A percentile compares a stretch with the other conserved stretches of the same genome.
Conservation (phyloP, 305 asterid species). For the Ilex paraguariensis region DNA sequence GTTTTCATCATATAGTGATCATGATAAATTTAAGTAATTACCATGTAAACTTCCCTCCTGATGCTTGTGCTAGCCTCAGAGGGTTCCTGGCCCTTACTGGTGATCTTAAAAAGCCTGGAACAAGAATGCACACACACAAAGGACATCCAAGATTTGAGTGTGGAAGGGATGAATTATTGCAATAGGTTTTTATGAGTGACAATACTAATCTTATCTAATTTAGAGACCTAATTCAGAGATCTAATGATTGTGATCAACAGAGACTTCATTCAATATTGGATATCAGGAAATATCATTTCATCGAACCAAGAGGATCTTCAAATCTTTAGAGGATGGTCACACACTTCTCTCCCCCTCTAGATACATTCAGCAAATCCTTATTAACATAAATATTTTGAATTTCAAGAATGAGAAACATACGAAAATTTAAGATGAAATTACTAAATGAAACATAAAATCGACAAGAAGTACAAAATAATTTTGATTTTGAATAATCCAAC, state of each 20-base stretch:
- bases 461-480: too few relatives aligned
- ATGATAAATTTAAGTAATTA: conserved; percentile 11
- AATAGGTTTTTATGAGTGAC: background rate
- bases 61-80: conserved; percentile 53
- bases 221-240: background rate
- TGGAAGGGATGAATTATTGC: background rate
- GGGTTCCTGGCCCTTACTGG: conserved; percentile 64
- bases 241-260: background rate
- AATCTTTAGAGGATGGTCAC: too few relatives aligned
- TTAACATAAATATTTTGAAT: too few relatives aligned
- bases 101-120: conserved; percentile 51
- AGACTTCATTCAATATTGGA: background rate
- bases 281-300: too few relatives aligned
- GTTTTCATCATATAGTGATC: too few relatives aligned
- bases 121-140: background rate
- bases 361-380: too few relatives aligned
- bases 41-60: conserved; percentile 78
- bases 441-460: too few relatives aligned
- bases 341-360: too few relatives aligned
- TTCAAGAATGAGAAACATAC: too few relatives aligned
- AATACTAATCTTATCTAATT: background rate
- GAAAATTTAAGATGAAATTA: too few relatives aligned
- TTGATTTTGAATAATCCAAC: too few relatives aligned
- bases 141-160: background rate
- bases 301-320: too few relatives aligned